phyloP scores from a whole-genome alignment of 352 stramenopile genomes.

The Phytophthora uliginosa region DNA sequence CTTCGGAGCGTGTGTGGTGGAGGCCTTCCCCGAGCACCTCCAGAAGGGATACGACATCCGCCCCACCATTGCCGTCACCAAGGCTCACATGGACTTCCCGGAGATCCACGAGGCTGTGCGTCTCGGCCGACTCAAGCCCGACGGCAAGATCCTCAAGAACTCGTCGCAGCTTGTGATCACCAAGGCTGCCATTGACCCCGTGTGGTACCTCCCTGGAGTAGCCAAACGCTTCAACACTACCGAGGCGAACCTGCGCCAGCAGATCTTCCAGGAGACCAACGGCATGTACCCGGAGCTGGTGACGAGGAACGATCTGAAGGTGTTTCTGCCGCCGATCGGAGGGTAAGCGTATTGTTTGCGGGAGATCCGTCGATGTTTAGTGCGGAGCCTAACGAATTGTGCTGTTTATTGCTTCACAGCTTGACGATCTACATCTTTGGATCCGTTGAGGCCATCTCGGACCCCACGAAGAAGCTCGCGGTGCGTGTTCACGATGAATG shows the following conservation, averaged over 20 bases:
- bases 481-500: conserved; percentile 99
- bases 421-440: conserved; percentile 99
- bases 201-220: conserved; percentile 99
- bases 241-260: conserved; percentile 95
- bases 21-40: conserved; percentile 95
- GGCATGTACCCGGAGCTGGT: conserved; percentile 99
- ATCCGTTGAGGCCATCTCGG: conserved; percentile 96
- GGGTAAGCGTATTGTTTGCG: conserved; percentile 63
- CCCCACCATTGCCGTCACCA: conserved; percentile 97
- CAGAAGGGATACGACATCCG: conserved; percentile 99
- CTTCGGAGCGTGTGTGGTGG: conserved; percentile 80
- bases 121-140: conserved; percentile 94
- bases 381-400: conserved; percentile 11
- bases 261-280: conserved; percentile 99
- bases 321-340: conserved; percentile 99
- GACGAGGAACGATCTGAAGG: conserved; percentile 98
- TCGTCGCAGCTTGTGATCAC: conserved; percentile 94
- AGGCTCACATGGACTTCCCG: conserved; percentile 99
- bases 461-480: conserved; percentile 98
- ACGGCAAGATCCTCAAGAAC: conserved; percentile 97
- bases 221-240: conserved; percentile 98
- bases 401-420: conserved; percentile 32
- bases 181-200: conserved; percentile 99
- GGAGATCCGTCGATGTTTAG: background rate
- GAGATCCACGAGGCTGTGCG: conserved; percentile 98